Evolutionary conservation across 805 yeast genomes (phyloP), one percentile per base, ranked within the genome.

Genomic region (Saturnispora kantuleensis): DNA sequence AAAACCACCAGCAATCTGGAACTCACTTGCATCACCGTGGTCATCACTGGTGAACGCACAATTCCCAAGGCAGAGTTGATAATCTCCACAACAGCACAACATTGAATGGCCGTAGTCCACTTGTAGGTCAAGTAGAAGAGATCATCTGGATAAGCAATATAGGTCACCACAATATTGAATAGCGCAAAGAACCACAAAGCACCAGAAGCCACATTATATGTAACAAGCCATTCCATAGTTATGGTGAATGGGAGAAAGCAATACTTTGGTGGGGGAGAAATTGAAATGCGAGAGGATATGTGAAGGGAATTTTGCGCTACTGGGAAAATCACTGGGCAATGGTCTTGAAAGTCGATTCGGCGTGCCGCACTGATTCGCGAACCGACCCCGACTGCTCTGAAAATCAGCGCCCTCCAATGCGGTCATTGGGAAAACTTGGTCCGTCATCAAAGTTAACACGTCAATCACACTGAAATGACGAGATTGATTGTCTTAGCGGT

Each of bases 21-120:
- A 6, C 81, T 73, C 1, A 93, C 96, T 64, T 93, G 98, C 57
- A 89, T 80, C 12, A 70, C 71, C 0, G 97, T 87, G 29, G 97
- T 93, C 45, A 81, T 53, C 5, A 89, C 52, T 2, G 97, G 96
- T 8, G 97, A 81, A 53, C 81, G 77, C 32, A 93, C 97, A 39
- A 81, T 69, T 0, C 97, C 97, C 1, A 76, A 61, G 2, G 77
- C 69, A 2, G 96, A 75, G 60, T 90, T 93, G 56, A 77, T 70
- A 17, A 90, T 74, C 62, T 90, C 98, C 42, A 85, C 71, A 2
- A 86, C 52, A 0, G 97, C 97, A 39, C 79, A 66, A 15, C 84
- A 71, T 66, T 90, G 98, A 41, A 89, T 76, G 38, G 68, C 60
- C 3, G 83, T 79, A 39, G 84, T 72, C 52, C 79, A 63, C 16